Evolutionary conservation across 2,329 filamentous ascomycete genomes (phyloP), one percentile per base, ranked within the genome.

Genomic region (Xylaria multiplex): DNA sequence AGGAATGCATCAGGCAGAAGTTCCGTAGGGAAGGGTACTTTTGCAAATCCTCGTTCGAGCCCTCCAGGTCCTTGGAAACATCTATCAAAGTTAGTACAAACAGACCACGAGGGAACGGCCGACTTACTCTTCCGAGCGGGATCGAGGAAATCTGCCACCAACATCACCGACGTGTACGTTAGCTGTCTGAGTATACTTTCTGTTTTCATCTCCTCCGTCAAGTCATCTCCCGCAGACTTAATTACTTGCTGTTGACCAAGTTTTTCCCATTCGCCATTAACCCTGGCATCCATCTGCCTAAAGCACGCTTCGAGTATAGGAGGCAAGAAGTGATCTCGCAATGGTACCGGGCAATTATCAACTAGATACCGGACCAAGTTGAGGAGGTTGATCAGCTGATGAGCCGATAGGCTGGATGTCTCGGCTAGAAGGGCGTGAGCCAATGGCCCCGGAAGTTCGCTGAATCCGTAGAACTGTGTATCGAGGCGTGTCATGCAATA

Each of bases 161-260:
- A 93, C 72, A 96, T 90, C 35, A 97, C 93, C 1, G 94, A 93
- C 3, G 93, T 93, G 78, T 96, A 96, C 0, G 95, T 97, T 56
- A 98, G 85, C 77, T 97, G 93, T 22, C 96, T 89, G 52, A 99
- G 82, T 35, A 99, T 96, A 75, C 95, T 98, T 78, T 99, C 96
- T 6, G 93, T 90, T 79, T 97, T 97, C 96, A 99, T 99, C 81
- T 99, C 96, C 71, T 97, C 93, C 1, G 92, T 92, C 59, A 99
- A 81, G 66, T 92, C 92, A 62, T 94, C 93, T 22, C 90, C 90
- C 3, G 90, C 90, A 1, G 90, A 86, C 48, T 86, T 85, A 13
- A 88, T 81, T 22, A 81, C 82, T 71, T 91, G 86, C 69, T 88
- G 82, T 69, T 85, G 81, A 75, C 90, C 87, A 64, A 97, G 88